phyloP scores from a whole-genome alignment of 1,284 basidiomycete genomes.

The Ustilago cynodontis region DNA sequence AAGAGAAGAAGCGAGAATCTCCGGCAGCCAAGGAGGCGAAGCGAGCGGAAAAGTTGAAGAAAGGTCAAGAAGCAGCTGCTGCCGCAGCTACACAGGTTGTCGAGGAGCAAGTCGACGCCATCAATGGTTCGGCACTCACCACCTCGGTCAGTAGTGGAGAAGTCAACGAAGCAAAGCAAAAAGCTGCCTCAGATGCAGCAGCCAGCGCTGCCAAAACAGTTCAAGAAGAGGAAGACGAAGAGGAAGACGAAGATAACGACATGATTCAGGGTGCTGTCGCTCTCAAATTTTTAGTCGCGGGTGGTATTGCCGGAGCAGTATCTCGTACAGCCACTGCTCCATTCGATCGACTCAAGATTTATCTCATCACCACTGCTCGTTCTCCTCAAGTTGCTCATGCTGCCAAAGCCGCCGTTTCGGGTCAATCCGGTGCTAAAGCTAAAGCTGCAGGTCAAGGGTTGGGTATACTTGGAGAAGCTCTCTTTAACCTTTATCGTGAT shows the following conservation, averaged over 20 bases:
- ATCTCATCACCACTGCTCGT: constrained; percentile 83
- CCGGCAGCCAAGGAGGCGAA: constrained; percentile 57
- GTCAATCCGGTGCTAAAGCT: constrained; percentile 16
- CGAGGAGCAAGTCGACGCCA: constrained; percentile 14
- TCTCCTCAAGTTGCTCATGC: constrained; percentile 29
- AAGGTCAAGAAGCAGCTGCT: constrained; percentile 37
- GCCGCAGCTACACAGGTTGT: constrained; percentile 37
- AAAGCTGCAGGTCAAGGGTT: constrained; percentile 52
- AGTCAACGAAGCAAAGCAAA: constrained; percentile 28
- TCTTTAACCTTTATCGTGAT: constrained; percentile 81
- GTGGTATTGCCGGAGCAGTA: constrained; percentile 94
- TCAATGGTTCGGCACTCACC: background rate
- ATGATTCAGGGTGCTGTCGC: constrained; percentile 81
- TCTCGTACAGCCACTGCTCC: constrained; percentile 96
- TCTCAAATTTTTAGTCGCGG: constrained; percentile 89
- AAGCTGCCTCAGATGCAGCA: constrained; percentile 27
- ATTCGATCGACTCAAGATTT: constrained; percentile 96
- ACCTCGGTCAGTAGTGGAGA: constrained; percentile 3
- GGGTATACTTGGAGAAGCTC: constrained; percentile 79
- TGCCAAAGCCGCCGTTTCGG: constrained; percentile 19
- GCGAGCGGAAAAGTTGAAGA: constrained; percentile 46
- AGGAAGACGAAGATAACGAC: constrained; percentile 74
- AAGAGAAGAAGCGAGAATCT: constrained; percentile 58
- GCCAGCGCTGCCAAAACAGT: constrained; percentile 22
- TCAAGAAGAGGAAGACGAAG: constrained; percentile 72